Evolutionary conservation across 371 early-diverging fungal genomes (phyloP).

Genomic region (Apophysomyces variabilis): DNA sequence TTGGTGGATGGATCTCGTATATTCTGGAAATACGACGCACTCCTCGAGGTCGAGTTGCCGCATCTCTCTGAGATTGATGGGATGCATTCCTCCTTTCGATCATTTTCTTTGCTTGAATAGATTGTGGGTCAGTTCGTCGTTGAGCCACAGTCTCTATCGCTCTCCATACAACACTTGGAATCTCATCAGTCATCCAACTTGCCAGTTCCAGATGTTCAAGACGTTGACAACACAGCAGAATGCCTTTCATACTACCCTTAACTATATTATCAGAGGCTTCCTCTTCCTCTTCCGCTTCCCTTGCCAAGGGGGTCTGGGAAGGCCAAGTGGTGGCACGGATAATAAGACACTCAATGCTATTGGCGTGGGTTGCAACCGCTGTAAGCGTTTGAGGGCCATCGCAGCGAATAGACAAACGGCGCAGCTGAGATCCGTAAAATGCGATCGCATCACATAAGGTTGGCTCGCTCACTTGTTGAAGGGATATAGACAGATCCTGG

Average conservation of each 20-base stretch:
- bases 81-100: neutral
- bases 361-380: conserved; percentile 37
- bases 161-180: conserved; percentile 36
- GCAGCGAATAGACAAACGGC: conserved; percentile 35
- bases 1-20: conserved; percentile 13
- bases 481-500: conserved; percentile 32
- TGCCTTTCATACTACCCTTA: conserved; percentile 19
- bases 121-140: conserved; percentile 11
- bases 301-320: neutral
- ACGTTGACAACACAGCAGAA: conserved; percentile 31
- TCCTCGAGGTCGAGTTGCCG: neutral
- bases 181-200: conserved; percentile 44
- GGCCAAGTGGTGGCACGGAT: conserved; percentile 23
- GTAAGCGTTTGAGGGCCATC: conserved; percentile 31
- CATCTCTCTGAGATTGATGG: neutral
- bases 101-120: neutral
- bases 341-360: conserved; percentile 25
- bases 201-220: conserved; percentile 38
- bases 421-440: conserved; percentile 32
- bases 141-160: conserved; percentile 20
- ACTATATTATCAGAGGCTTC: neutral
- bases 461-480: conserved; percentile 42
- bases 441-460: conserved; percentile 33
- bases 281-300: conserved; percentile 2
- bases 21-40: neutral